phyloP scores from a whole-genome alignment of 371 early-diverging fungal genomes.

The Syncephalastrum monosporum region DNA sequence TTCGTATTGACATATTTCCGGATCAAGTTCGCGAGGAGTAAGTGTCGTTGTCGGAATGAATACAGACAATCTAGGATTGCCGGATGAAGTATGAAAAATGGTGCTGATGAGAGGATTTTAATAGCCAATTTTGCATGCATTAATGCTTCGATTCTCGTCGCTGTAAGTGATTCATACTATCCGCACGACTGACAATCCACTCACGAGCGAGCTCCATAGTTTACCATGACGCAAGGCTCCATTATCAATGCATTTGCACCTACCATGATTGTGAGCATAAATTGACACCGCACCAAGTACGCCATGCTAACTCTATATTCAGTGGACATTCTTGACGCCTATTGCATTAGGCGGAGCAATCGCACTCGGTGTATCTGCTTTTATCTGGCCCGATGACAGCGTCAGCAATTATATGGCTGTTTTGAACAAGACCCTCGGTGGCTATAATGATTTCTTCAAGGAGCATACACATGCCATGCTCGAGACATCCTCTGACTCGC shows the following conservation, averaged over 20 bases:
- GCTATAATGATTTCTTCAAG: conserved; percentile 28
- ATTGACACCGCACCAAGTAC: not conserved
- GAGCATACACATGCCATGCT: conserved; percentile 31
- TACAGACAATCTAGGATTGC: not conserved
- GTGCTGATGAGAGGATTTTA: not conserved
- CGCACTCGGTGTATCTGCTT: conserved; percentile 22
- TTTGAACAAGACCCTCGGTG: conserved; percentile 16
- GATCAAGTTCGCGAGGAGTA: conserved; percentile 33
- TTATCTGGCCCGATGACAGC: conserved; percentile 40
- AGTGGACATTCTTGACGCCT: conserved; percentile 33
- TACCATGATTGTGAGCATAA: conserved; percentile 18
- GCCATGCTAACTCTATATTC: not conserved
- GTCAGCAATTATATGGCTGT: conserved; percentile 26
- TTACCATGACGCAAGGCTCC: conserved; percentile 26
- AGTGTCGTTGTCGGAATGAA: not conserved
- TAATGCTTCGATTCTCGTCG: conserved; percentile 29
- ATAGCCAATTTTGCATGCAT: conserved; percentile 40
- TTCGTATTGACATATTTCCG: conserved; percentile 30
- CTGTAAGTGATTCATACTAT: conserved; percentile 15
- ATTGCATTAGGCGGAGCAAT: conserved; percentile 26
- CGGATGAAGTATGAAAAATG: not conserved
- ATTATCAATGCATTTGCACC: conserved; percentile 16
- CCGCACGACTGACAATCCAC: too few relatives aligned
- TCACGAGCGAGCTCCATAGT: conserved; percentile 11
- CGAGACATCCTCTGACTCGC: not conserved